Base-by-base conservation (phyloP, 2,329 filamentous ascomycete species). In the Aureobasidium mangrovei region DNA sequence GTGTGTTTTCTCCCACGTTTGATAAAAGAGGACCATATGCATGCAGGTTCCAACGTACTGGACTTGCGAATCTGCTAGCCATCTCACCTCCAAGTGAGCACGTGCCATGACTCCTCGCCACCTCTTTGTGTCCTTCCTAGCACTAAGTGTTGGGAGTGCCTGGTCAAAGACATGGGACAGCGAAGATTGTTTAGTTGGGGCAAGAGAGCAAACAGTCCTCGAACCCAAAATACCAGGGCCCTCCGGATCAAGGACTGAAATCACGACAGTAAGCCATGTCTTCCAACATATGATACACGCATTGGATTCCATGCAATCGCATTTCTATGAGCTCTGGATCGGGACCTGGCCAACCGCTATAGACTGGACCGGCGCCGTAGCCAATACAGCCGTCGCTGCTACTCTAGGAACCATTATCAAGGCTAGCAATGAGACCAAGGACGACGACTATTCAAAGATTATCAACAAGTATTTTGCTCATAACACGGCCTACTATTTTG, bases 361-460 rank as follows among this genome's bases (percentile, higher is more conserved):
- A 63, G 91, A 96, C 72, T 97, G 91, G 91, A 97, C 91, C 0
- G 85, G 84, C 18, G 91, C 91, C 3, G 88, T 96, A 7, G 75
- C 88, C 61, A 83, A 84, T 41, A 95, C 91, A 0, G 83, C 91
- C 55, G 71, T 95, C 35, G 85, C 88, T 3, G 31, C 55, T 4
- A 31, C 48, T 5, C 7, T 59, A 2, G 41, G 41, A 39, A 49
- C 39, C 5, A 10, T 59, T 18, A 28, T 26, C n/a, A 26, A 27
- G 44, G 28, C 24, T 26, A 38, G 27, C 36, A 18, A 32, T 47
- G 7, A 43, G 47, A 56, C 28, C 8, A 33, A 42, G 9, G 26
- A 31, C 5, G n/a, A 36, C 7, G 10, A 33, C 31, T 32, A 44
- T 24, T 35, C 39, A 5, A 28, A 29, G 5, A 35, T 48, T 4